Evolutionary conservation across 768 basidiomycete genomes (phyloP), one percentile per base, ranked within the genome.

Genomic region (Suillus subalutaceus): DNA sequence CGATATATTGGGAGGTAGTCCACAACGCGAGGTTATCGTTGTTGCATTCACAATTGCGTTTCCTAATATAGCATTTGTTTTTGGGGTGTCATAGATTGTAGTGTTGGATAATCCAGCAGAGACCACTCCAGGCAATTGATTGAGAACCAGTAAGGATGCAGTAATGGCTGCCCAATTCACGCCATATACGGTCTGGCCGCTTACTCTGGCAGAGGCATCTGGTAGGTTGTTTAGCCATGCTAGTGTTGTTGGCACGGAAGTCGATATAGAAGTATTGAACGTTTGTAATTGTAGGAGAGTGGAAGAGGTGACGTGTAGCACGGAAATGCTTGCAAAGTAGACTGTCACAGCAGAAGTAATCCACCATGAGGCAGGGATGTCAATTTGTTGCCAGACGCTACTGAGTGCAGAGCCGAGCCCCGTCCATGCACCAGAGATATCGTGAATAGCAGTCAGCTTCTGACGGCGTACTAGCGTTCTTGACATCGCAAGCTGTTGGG

Each of bases 291-390:
- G 52, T 13, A 68, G 20, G 4, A 68, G 13, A 10, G 59, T 63
- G 18, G 67, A 65, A 12, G 67, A 68, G 12, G 67, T 66, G 4
- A 68, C 16, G 16, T 68, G 64, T 6, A 68, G 13, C 8, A 55
- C 60, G 0, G 67, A 43, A n/a, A 68, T 59, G 8, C 52, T 46
- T 16, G 53, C n/a, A 35, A 68, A 61, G 40, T 68, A 68, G 12
- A 30, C 12, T 1, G 44, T 12, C 35, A 68, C 63, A 6, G 68
- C 41, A 23, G 66, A 44, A 18, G 35, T 40, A 5, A 20, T 15
- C 32, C 50, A 56, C 26, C 41, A 37, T 41, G 67, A 66, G 8
- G 65, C 20, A 15, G 64, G 9, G 26, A 65, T 32, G 4, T 44
- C 10, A 2, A 30, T 30, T n/a, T 68, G 65, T 9, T n/a, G 9